Evolutionary conservation across 1,284 basidiomycete species (phyloP), one percentile per base, ranked within the genome.

Genomic region (Chondrostereum purpureum): DNA sequence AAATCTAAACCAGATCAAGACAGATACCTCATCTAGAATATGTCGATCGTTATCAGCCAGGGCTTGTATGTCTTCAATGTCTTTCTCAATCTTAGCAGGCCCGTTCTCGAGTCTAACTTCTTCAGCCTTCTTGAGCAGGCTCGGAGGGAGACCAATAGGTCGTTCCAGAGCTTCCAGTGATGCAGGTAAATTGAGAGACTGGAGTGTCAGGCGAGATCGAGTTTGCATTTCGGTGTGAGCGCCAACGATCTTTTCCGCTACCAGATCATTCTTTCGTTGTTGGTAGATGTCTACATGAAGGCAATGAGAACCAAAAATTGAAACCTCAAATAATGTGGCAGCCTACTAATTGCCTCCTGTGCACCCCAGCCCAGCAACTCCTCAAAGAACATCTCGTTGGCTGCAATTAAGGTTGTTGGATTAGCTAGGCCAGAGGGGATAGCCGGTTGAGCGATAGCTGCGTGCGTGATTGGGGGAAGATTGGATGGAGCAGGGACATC

Each of bases 281-380:
- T 88, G 80, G 65, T 96, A 98, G 11, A 98, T 83, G 54, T 87
- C 89, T 92, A 49, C 20, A 14, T 22, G 14, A 35, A 33, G 8
- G 43, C 21, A 45, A 36, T 24, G 35, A 39, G 33, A 3, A 37
- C 48, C 12, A 11, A 21, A 23, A 40, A 35, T 35, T 31, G 38
- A 35, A 39, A 23, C 27, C 21, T 14, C 19, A 46, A 23, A n/a
- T 27, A 50, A 45, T 14, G n/a, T 20, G 12, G 37, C 14, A 6
- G 67, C 82, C 57, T 57, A 92, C 91, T 91, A 51, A 96, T 80
- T 2, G 93, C 94, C 43, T 89, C 76, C 52, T 84, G 82, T 0
- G 92, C 88, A n/a, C 92, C 92, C 77, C 91, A 94, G 8, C 86
- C 78, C 0, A 92, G 73, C 27, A 99, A 66, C 3, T 83, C 81